Evolutionary conservation across 2,329 filamentous ascomycete genomes (phyloP), one percentile per base, ranked within the genome.

Genomic region (Leptographium lundbergii): DNA sequence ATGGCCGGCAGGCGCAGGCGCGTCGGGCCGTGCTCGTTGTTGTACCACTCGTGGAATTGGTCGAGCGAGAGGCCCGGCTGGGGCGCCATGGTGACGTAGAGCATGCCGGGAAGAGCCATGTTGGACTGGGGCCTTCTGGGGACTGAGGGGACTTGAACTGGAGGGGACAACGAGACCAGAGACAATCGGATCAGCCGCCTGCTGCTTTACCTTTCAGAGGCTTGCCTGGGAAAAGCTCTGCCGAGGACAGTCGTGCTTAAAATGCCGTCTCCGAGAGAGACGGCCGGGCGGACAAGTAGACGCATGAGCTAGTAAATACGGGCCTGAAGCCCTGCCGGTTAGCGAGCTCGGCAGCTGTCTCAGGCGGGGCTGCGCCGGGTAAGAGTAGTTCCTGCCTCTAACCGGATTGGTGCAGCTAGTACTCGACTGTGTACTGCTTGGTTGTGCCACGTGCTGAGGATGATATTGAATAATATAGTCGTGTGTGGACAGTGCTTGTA

Each of bases 41-140:
- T 91, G 76, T 95, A 95, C 88, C 89, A 92, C 70, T 95, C 89
- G 72, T 95, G 87, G 73, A 95, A 95, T 67, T 88, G 83, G 62
- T 81, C 77, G 54, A 79, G 72, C 59, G 85, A 76, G 66, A 90
- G 78, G 64, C 79, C 79, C 60, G 81, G 76, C 70, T 81, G 79
- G 66, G 89, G 89, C 72, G 91, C 85, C 86, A 95, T 95, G 19
- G 88, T 91, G 65, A 95, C 90, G 70, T 86, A 90, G 68, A 95
- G 84, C 67, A 91, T 83, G 61, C 89, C 89, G 11, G 81, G 81
- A 58, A 71, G 75, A 57, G 74, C 56, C 50, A 59, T 63, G 39
- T 34, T 39, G 53, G 34, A 2, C 7, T 13, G 36, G 29, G 36
- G 14, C n/a, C n/a, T n/a, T n/a, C n/a, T 2, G 17, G 17, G 4